Base-by-base conservation (phyloP, 768 basidiomycete genomes). In the Cystobasidium onofrii region DNA sequence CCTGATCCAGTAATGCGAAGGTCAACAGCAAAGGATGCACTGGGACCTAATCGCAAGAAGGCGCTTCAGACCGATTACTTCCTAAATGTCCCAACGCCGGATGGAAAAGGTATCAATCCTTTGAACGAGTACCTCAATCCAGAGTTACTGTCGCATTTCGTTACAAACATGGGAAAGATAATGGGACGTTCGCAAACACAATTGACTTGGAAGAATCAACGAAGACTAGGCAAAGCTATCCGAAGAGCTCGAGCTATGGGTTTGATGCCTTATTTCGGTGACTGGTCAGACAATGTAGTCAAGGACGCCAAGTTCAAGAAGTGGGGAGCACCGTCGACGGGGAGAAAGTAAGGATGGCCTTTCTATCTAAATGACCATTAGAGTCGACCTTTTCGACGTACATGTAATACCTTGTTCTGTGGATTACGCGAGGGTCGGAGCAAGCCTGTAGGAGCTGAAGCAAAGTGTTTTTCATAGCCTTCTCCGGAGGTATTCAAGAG, bases 241-340 rank as follows among this genome's bases (percentile, higher is more conserved):
- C 87, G 90, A 55, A 84, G 94, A 74, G 90, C 94, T 73, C 90
- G 89, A 82, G 88, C 88, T 85, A 93, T 95, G 90, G 94, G 94
- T 13, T 18, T 71, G 23, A 60, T 71, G 54, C 69, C 69, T 23
- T 71, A 71, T 39, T 71, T 71, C 43, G 69, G 31, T 39, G 69
- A 71, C 69, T 71, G 69, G 54, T 57, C 52, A 15, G 52, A 60
- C 4, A 10, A 7, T 27, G 15, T 1, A 15, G 55, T 60, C 4
- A 55, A 36, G 33, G 31, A 60, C 1, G 69, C 69, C 4, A 71
- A 71, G 55, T 41, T 27, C 10, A 55, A 25, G 20, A 33, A 60
- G 33, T 39, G 31, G 33, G 69, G 69, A 6, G 25, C 52, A 54
- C 36, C 50, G 34, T 13, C 2, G 33, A 71, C 69, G 2, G 69